Conservation (phyloP, 2,329 filamentous ascomycete species). For the Alternaria angustiovoidea region DNA sequence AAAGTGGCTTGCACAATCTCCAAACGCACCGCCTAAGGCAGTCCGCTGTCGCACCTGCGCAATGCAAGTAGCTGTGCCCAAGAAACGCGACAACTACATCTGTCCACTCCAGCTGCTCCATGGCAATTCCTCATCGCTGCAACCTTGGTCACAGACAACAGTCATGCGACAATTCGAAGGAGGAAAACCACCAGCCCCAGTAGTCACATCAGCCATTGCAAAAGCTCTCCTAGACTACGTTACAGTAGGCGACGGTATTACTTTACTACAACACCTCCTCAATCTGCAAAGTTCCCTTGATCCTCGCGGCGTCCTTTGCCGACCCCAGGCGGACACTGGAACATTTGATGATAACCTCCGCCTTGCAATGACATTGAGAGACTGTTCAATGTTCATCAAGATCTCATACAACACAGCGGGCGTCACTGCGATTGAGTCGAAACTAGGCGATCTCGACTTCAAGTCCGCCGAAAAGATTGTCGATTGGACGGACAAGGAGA, state of each 20-base stretch:
- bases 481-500: conserved; percentile 54
- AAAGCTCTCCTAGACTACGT: conserved; percentile 34
- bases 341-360: conserved; percentile 31
- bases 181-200: not conserved
- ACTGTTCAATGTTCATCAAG: conserved; percentile 57
- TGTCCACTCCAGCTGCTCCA: conserved; percentile 55
- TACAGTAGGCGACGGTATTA: conserved; percentile 42
- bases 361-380: conserved; percentile 58
- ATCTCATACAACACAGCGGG: conserved; percentile 21
- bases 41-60: conserved; percentile 58
- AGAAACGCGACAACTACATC: conserved; percentile 32
- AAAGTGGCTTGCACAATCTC: conserved; percentile 59
- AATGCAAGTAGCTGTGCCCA: conserved; percentile 47
- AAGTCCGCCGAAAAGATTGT: conserved; percentile 54
- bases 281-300: conserved; percentile 52
- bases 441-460: conserved; percentile 58
- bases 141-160: conserved; percentile 23
- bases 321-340: not conserved
- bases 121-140: conserved; percentile 27
- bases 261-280: conserved; percentile 49
- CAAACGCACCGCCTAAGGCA: conserved; percentile 52
- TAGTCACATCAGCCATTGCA: conserved; percentile 13
- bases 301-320: conserved; percentile 38
- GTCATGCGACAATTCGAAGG: conserved; percentile 19
- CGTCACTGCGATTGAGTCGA: conserved; percentile 45